Evolutionary conservation across 768 basidiomycete genomes (phyloP).

Genomic region (Crucibulum laeve): DNA sequence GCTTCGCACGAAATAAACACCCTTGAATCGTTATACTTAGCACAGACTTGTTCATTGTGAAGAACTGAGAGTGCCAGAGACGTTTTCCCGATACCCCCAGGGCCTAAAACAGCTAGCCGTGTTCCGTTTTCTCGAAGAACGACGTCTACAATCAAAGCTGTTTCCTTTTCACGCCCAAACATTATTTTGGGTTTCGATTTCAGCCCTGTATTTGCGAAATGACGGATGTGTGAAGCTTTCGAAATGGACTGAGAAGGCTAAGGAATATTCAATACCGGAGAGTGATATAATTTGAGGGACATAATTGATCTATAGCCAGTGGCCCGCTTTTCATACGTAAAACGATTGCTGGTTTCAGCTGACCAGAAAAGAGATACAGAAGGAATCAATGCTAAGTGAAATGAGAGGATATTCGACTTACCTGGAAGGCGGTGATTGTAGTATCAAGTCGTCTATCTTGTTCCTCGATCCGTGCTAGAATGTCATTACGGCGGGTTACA

Average conservation of each 20-base stretch:
- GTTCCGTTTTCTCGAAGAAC: conserved; percentile 8
- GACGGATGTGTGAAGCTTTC: no score
- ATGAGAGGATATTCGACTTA: no score
- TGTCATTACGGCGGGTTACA: conserved; percentile 15
- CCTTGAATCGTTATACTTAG: conserved; percentile 12
- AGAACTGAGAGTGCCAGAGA: conserved; percentile 21
- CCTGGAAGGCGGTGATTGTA: conserved; percentile 22
- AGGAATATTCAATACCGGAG: no score
- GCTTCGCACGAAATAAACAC: conserved; percentile 26
- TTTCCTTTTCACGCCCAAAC: conserved; percentile 19
- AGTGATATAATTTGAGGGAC: no score
- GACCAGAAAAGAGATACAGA: no score
- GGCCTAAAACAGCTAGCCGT: conserved; percentile 21
- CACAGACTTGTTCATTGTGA: conserved; percentile 13
- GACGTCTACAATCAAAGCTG: conserved; percentile 11
- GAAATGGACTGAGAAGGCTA: no score
- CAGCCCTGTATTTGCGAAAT: background rate
- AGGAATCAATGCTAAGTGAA: no score
- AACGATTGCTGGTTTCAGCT: no score
- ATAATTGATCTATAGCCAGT: no score
- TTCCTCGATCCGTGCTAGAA: conserved; percentile 12
- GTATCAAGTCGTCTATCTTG: conserved; percentile 22
- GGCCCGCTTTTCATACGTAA: no score
- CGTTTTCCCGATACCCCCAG: conserved; percentile 29
- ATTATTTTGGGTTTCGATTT: conserved; percentile 18